Evolutionary conservation across 768 basidiomycete genomes (phyloP).

Genomic region (Boletus reticuloceps): DNA sequence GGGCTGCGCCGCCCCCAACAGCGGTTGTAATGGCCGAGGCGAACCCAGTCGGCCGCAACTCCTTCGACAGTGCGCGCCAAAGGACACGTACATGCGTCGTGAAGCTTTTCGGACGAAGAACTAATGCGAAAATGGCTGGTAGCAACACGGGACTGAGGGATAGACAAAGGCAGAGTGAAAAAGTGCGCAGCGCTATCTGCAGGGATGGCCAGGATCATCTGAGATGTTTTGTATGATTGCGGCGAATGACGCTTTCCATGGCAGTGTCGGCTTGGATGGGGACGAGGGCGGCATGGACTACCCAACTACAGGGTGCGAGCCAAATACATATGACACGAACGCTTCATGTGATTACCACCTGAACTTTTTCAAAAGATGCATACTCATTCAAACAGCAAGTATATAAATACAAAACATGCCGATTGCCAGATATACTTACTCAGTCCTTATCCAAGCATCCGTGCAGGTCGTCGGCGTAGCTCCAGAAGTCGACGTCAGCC

Average conservation of each 20-base stretch:
- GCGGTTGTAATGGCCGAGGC: conserved; percentile 64
- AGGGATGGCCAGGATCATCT: conserved; percentile 48
- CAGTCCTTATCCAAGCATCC: neutral
- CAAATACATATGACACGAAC: neutral
- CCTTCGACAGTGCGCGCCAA: conserved; percentile 46
- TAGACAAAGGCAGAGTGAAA: conserved; percentile 60
- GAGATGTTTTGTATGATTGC: conserved; percentile 5
- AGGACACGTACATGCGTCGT: conserved; percentile 10
- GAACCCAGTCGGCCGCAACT: conserved; percentile 62
- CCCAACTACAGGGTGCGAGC: neutral
- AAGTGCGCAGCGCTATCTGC: conserved; percentile 64
- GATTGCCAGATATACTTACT: neutral
- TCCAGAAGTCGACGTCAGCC: conserved; percentile 64
- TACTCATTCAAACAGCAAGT: neutral
- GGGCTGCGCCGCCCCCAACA: conserved; percentile 59
- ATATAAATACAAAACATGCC: neutral
- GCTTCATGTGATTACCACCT: conserved; percentile 3
- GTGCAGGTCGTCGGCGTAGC: conserved; percentile 41
- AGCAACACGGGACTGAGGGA: conserved; percentile 65
- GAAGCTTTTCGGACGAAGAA: conserved; percentile 25
- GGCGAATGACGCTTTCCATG: conserved; percentile 1
- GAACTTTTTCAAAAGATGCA: neutral
- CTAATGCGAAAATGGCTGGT: conserved; percentile 44
- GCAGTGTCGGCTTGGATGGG: neutral
- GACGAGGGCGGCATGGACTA: conserved; percentile 3